phyloP scores from a whole-genome alignment of 2,329 filamentous ascomycete genomes.

The Tolypocladium endophyticum region DNA sequence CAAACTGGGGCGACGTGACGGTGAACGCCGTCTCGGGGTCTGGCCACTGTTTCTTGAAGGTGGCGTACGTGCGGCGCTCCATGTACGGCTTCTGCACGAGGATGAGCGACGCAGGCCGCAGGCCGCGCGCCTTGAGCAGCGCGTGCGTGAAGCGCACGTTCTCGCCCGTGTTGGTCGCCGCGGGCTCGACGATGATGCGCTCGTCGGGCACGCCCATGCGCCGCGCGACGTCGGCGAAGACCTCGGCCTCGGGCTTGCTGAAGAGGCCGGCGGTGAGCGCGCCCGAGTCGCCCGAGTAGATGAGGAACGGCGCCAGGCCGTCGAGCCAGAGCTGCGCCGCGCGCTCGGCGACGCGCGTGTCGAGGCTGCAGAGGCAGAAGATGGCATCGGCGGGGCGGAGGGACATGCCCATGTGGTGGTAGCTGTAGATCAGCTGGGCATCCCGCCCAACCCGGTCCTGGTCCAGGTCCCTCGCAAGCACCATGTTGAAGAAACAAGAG shows the following conservation, averaged over 20 bases:
- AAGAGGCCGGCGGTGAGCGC: conserved; percentile 28
- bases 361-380: conserved; percentile 37
- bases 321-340: conserved; percentile 31
- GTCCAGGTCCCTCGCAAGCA: not conserved
- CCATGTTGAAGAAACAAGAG: not conserved
- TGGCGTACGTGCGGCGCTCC: conserved; percentile 34
- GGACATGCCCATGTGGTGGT: conserved; percentile 29
- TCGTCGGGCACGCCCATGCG: conserved; percentile 26
- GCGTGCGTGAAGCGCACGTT: conserved; percentile 33
- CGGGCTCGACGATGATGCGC: conserved; percentile 26
- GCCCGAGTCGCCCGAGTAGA: conserved; percentile 33
- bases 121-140: conserved; percentile 16
- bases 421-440: conserved; percentile 29
- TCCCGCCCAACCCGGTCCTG: conserved; percentile 13
- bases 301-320: conserved; percentile 25
- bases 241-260: conserved; percentile 27
- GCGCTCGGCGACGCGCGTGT: conserved; percentile 30
- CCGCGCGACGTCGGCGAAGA: conserved; percentile 29
- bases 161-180: conserved; percentile 34
- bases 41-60: conserved; percentile 36
- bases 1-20: conserved; percentile 29
- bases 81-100: conserved; percentile 39
- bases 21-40: conserved; percentile 19
- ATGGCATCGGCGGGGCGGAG: conserved; percentile 26
- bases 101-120: conserved; percentile 21